These are phyloP conservation scores for Pestalotiopsis sp. DNA, from an alignment of 2,329 filamentous ascomycete genomes.

Conservation along the genomic window DNA sequence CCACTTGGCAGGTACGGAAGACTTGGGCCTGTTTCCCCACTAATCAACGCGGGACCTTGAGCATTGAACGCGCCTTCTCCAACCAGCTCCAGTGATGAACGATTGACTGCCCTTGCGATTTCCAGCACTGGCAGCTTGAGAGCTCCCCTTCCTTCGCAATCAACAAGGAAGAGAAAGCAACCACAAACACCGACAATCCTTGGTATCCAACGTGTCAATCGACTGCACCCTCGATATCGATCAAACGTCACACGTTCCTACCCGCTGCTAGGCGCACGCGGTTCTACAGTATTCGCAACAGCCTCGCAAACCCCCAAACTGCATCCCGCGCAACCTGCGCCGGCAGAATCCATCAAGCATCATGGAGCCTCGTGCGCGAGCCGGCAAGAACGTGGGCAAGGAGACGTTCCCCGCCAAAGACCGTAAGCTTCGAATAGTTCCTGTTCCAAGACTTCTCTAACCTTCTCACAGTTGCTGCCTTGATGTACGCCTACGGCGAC, in stretches of 20 bases:
- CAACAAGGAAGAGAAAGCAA: not conserved
- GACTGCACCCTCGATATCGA: not conserved
- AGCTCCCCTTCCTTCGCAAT: not conserved
- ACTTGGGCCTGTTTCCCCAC: not conserved
- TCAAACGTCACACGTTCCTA: not conserved
- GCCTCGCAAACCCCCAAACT: not conserved
- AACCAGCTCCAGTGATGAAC: not conserved
- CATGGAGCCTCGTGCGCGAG: constrained; percentile 76
- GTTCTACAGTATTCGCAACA: not conserved
- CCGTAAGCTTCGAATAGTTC: constrained; percentile 47
- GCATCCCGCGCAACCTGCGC: not conserved
- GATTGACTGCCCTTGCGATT: not conserved
- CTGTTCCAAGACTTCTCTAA: constrained; percentile 14
- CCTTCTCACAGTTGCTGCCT: constrained; percentile 59
- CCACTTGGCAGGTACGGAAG: not conserved
- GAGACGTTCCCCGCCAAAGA: constrained; percentile 77
- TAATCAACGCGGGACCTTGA: not conserved
- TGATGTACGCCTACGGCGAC: constrained; percentile 82
- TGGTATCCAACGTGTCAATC: not conserved
- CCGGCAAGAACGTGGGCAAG: constrained; percentile 78
- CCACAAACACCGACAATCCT: not conserved
- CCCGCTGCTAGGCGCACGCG: not conserved
- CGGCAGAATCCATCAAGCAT: not conserved
- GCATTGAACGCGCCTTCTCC: not conserved
- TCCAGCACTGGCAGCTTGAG: not conserved